Conservation (phyloP, 2,329 filamentous ascomycete genomes). For the Hypoxylon sp. region DNA sequence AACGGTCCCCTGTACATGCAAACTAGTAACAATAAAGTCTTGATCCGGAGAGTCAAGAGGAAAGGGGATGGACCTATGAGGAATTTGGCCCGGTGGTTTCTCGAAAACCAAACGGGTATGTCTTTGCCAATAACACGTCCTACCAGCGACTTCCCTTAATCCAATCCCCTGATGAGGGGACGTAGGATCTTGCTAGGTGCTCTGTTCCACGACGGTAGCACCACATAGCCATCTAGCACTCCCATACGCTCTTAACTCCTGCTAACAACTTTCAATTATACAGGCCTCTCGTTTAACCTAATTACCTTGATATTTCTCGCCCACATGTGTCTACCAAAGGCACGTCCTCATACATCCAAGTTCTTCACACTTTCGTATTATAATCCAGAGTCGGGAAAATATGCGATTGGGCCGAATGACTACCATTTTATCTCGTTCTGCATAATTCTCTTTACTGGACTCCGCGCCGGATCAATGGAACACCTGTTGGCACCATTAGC, state of each 20-base stretch:
- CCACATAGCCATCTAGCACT: slow-evolving; percentile 7
- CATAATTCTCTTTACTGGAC: slow-evolving; percentile 87
- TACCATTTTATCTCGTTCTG: slow-evolving; percentile 82
- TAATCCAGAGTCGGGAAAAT: slow-evolving; percentile 76
- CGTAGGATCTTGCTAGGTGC: slow-evolving; percentile 11
- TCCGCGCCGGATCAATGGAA: slow-evolving; percentile 88
- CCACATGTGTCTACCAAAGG: slow-evolving; percentile 85
- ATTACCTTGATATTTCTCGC: slow-evolving; percentile 85
- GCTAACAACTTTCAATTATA: slow-evolving; percentile 36
- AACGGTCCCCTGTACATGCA: slow-evolving; percentile 72
- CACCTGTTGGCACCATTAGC: slow-evolving; percentile 87
- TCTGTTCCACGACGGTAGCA: slow-evolving; percentile 41
- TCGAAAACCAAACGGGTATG: slow-evolving; percentile 85
- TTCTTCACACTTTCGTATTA: slow-evolving; percentile 92
- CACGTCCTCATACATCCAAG: slow-evolving; percentile 83
- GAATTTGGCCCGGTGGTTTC: slow-evolving; percentile 76
- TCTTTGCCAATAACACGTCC: slow-evolving; percentile 31
- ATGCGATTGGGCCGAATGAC: slow-evolving; percentile 85
- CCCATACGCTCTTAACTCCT: slow-evolving; percentile 11
- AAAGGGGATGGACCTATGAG: slow-evolving; percentile 74
- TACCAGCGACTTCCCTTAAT: background rate
- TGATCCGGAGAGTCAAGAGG: slow-evolving; percentile 70
- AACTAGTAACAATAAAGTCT: slow-evolving; percentile 66
- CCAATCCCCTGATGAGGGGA: slow-evolving; percentile 2
- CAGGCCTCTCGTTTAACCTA: slow-evolving; percentile 88